These are phyloP conservation scores for Talaromyces verruculosus DNA, from an alignment of 2,329 filamentous ascomycete species.

Conservation along the genomic window DNA sequence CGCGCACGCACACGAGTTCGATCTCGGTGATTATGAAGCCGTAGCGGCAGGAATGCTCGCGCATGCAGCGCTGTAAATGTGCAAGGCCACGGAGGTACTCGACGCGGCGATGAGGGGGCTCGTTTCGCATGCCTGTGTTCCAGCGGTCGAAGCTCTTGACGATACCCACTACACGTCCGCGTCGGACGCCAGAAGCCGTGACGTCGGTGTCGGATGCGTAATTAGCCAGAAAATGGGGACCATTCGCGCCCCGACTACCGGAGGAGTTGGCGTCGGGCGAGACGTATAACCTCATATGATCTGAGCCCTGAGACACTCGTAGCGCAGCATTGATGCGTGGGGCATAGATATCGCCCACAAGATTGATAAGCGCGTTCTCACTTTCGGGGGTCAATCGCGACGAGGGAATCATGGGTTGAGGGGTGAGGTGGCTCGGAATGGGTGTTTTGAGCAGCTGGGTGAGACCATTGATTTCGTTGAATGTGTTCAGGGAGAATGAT, in stretches of 20 bases:
- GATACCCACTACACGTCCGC: slow-evolving; percentile 73
- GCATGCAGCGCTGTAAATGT: slow-evolving; percentile 87
- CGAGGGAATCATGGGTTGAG: neutral
- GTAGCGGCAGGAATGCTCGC: slow-evolving; percentile 88
- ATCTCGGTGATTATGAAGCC: slow-evolving; percentile 97
- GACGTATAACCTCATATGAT: slow-evolving; percentile 53
- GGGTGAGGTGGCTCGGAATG: slow-evolving; percentile 46
- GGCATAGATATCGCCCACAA: slow-evolving; percentile 76
- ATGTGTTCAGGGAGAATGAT: slow-evolving; percentile 70
- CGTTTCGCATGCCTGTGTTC: slow-evolving; percentile 90
- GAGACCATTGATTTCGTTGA: slow-evolving; percentile 71
- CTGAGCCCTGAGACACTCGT: slow-evolving; percentile 68
- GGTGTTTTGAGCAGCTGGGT: slow-evolving; percentile 70
- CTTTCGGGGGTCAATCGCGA: slow-evolving; percentile 67
- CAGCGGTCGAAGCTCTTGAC: slow-evolving; percentile 90
- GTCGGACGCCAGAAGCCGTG: slow-evolving; percentile 50
- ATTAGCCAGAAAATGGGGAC: slow-evolving; percentile 55
- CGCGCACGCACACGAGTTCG: slow-evolving; percentile 85
- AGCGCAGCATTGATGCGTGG: slow-evolving; percentile 85
- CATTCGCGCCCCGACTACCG: slow-evolving; percentile 43
- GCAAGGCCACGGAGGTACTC: slow-evolving; percentile 85
- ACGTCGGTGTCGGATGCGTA: slow-evolving; percentile 53
- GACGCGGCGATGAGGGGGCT: slow-evolving; percentile 79
- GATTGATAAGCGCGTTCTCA: slow-evolving; percentile 70
- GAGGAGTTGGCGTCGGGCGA: slow-evolving; percentile 40